Evolutionary conservation across 257 asterid species (phyloP).

Genomic region (Lithospermum erythrorhizon): DNA sequence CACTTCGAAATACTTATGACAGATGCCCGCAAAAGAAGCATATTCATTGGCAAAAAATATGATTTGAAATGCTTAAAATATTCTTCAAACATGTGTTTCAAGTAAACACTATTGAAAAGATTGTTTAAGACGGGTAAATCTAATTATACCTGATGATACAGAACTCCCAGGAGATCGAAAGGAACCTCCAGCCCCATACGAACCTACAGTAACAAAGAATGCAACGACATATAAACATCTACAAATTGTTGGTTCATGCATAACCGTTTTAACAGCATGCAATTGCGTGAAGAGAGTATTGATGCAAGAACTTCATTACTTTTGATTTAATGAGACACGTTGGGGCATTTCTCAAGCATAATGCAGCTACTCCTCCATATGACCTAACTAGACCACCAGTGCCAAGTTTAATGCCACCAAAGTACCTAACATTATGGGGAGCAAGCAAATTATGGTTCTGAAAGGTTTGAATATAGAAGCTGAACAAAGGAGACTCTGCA

Average conservation of each 20-base stretch:
- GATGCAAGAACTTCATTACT: slow-evolving; percentile 25
- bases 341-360: slow-evolving; percentile 74
- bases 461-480: not conserved
- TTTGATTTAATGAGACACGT: slow-evolving; percentile 69
- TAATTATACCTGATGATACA: slow-evolving; percentile 74
- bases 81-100: not conserved
- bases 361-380: slow-evolving; percentile 88
- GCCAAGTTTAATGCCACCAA: slow-evolving; percentile 96
- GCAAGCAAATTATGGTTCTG: not conserved
- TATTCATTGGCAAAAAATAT: not conserved
- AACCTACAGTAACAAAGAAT: slow-evolving; percentile 33
- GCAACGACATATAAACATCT: slow-evolving; percentile 6
- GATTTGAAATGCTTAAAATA: not conserved
- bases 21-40: too few species aligned
- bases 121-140: not conserved
- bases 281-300: not conserved
- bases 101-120: not conserved
- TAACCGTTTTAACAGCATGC: not conserved
- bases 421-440: slow-evolving; percentile 34
- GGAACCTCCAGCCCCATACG: slow-evolving; percentile 83
- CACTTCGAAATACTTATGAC: too few species aligned
- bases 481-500: not conserved
- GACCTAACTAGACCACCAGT: slow-evolving; percentile 98
- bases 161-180: slow-evolving; percentile 63
- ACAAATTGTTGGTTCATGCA: not conserved